Evolutionary conservation across 768 basidiomycete genomes (phyloP), one percentile per base, ranked within the genome.

Genomic region (Kondoa malvinella): DNA sequence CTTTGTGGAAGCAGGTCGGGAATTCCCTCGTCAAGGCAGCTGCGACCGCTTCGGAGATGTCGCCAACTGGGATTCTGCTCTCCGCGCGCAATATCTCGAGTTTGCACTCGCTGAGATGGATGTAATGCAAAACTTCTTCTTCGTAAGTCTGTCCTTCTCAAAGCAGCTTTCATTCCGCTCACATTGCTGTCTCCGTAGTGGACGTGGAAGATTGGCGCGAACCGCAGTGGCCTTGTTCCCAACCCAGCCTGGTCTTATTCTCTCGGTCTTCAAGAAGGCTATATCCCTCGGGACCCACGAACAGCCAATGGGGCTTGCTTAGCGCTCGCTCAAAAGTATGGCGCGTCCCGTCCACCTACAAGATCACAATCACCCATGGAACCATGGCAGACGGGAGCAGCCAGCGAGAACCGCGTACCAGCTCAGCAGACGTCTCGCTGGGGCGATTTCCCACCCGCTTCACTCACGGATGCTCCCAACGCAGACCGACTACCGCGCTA

Each of bases 261-360:
- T 75, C 86, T 95, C 57, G 95, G 94, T 34, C 81, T 94, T 60
- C 79, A 89, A 73, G 80, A 95, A 34, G 92, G 90, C 4, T 99
- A 90, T 89, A 87, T 97, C 81, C 94, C 95, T 12, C 80, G 73
- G 2, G 89, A 99, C 78, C 95, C 92, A 60, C 84, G 92, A 70
- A 77, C 77, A 0, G 86, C 89, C 3, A 78, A 80, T 32, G 94
- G 92, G 25, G 78, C 76, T 57, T 99, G 94, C 77, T 50, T 50
- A 50, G 40, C 40, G 8, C 21, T 50, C 12, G 40, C 40, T 50
- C 74, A 74, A 32, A 68, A 78, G 31, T 76, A 86, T 16, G 82
- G 83, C 56, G 69, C 75, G 4, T 74, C 61, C 30, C 57, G 70
- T 33, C 68, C 69, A 68, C 26, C 60, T 65, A 3, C 61, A 17